These are phyloP conservation scores for Boletus huronensis DNA, from an alignment of 768 basidiomycete genomes.

Conservation along the genomic window DNA sequence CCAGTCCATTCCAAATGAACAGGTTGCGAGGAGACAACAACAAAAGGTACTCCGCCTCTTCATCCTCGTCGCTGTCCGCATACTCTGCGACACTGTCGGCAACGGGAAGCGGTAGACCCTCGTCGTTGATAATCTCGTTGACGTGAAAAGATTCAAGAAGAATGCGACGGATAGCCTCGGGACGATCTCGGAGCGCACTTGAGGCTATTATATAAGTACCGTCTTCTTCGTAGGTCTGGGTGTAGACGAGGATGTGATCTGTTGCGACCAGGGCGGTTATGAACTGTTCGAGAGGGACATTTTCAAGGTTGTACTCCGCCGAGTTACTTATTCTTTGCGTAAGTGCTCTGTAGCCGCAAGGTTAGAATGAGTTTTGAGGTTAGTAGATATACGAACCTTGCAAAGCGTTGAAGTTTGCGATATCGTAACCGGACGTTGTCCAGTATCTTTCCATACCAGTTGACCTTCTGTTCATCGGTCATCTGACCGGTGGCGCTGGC, in stretches of 20 bases:
- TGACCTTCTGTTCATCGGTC: slow-evolving; percentile 77
- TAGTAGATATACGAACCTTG: slow-evolving; percentile 49
- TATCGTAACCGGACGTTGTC: slow-evolving; percentile 90
- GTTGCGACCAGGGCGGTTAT: slow-evolving; percentile 75
- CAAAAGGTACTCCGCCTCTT: slow-evolving; percentile 72
- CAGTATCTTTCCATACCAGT: slow-evolving; percentile 90
- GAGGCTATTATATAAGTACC: slow-evolving; percentile 90
- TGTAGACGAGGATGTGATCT: slow-evolving; percentile 93
- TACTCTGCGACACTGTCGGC: slow-evolving; percentile 38
- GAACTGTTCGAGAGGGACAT: slow-evolving; percentile 71
- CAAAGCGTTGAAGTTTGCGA: slow-evolving; percentile 91
- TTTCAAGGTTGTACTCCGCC: slow-evolving; percentile 82
- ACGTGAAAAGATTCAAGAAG: slow-evolving; percentile 84
- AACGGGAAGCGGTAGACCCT: slow-evolving; percentile 42
- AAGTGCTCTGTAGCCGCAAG: slow-evolving; percentile 44
- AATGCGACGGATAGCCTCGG: slow-evolving; percentile 73
- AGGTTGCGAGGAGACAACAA: slow-evolving; percentile 79
- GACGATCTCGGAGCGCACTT: slow-evolving; percentile 67
- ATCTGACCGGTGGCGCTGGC: slow-evolving; percentile 47
- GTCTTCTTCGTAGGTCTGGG: slow-evolving; percentile 80
- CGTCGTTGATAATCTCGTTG: slow-evolving; percentile 53
- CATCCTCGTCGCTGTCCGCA: slow-evolving; percentile 49
- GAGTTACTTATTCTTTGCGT: slow-evolving; percentile 91
- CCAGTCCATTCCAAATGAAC: slow-evolving; percentile 90
- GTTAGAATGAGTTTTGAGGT: slow-evolving; percentile 1